Evolutionary conservation across 148 eudicot genomes (phyloP), one percentile per base, ranked within the genome.

Genomic region (Drosera capensis): DNA sequence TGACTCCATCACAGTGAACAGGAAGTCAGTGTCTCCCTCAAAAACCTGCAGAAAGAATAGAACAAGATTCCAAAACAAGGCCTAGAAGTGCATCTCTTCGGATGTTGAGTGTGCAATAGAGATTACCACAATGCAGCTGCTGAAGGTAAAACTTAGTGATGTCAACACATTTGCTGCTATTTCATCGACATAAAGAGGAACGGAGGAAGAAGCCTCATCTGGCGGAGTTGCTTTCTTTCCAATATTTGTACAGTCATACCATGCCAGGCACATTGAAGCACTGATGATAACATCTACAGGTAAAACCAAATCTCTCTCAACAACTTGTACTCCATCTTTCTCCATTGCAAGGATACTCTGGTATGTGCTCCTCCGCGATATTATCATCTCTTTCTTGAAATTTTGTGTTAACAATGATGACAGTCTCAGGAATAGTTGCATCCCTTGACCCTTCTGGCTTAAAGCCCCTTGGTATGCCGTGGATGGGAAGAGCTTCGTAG

Each of bases 291-390:
- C 34, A 73, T 90, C 99, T 49, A 90, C 75, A 22, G 94, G 85
- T 23, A 78, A 48, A 62, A 39, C 54, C 45, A 90, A 48, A 62
- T 90, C 99, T n/a, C 95, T 74, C 65, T 90, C 95, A 23, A 72
- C 87, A 52, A 90, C 74, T 55, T 90, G 93, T 51, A 67, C 68
- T 58, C 99, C 88, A 52, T 49, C 57, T 63, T 81, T 78, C 68
- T 90, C 99, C 78, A 85, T 49, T 30, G 69, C 65, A 52, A 81
- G 85, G 61, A 90, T 76, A 66, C 47, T 78, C 50, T 84, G 99
- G 58, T 90, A 90, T 50, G 95, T 81, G 62, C 80, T 70, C 65
- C 95, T 80, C 65, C 88, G 73, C 23, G 95, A 85, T 51, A 90
- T 78, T 58, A 90, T 71, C 99, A 90, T 90, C 60, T 90, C 95